Percentiles rank a stretch among this genome's conserved stretches.
These are phyloP conservation scores for Salmacisia buchloeana DNA, from an alignment of 1,284 basidiomycete species.

Conservation along the genomic window DNA sequence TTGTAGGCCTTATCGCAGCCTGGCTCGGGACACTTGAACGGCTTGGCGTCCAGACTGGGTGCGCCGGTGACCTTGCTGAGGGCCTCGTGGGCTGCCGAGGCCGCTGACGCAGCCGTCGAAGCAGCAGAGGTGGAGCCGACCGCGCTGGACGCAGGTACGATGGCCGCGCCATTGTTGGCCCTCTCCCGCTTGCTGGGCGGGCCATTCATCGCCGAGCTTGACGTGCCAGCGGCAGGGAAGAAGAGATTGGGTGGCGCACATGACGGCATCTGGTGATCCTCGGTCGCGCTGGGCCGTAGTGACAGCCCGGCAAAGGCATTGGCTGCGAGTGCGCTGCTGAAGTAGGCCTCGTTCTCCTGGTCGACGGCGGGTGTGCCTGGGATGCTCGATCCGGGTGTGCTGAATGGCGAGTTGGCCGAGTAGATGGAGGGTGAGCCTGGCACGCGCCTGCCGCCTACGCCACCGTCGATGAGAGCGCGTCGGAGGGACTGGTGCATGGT, in stretches of 20 bases:
- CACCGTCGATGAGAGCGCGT: slow-evolving; percentile 47
- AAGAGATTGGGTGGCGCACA: slow-evolving; percentile 50
- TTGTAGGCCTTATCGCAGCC: slow-evolving; percentile 99
- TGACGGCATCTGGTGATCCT: slow-evolving; percentile 46
- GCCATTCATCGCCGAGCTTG: background rate
- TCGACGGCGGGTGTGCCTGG: slow-evolving; percentile 42
- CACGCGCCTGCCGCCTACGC: slow-evolving; percentile 28
- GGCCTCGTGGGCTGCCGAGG: slow-evolving; percentile 20
- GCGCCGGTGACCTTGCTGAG: slow-evolving; percentile 17
- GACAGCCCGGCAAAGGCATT: slow-evolving; percentile 44
- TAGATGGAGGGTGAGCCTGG: slow-evolving; percentile 39
- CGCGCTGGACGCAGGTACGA: background rate
- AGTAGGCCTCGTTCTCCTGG: slow-evolving; percentile 37
- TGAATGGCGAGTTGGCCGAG: slow-evolving; percentile 47
- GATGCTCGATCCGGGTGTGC: slow-evolving; percentile 44
- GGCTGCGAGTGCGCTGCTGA: slow-evolving; percentile 26
- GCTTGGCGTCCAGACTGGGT: slow-evolving; percentile 59
- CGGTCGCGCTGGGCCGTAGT: slow-evolving; percentile 29
- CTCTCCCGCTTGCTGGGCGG: background rate
- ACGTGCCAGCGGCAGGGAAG: slow-evolving; percentile 42
- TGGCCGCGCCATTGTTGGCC: background rate
- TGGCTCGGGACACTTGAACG: slow-evolving; percentile 91
- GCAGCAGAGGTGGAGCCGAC: background rate
- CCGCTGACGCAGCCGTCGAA: slow-evolving; percentile 5
- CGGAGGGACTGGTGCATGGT: slow-evolving; percentile 40